These are phyloP conservation scores for Glaciozyma antarctica DNA, from an alignment of 768 basidiomycete genomes.

Conservation along the genomic window DNA sequence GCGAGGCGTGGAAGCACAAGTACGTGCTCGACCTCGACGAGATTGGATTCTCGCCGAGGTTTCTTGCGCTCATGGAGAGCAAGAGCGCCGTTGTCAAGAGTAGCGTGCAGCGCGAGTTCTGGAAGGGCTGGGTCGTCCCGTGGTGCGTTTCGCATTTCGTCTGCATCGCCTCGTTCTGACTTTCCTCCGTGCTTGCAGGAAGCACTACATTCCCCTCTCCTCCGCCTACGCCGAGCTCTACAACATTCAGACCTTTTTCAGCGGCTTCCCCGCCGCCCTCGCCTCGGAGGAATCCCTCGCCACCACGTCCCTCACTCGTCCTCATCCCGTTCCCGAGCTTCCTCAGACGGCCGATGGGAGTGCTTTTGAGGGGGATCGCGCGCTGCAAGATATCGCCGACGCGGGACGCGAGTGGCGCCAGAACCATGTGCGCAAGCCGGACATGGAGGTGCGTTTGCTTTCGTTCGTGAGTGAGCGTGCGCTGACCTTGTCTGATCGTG, in stretches of 20 bases:
- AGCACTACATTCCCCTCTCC: constrained; percentile 90
- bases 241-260: constrained; percentile 87
- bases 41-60: constrained; percentile 89
- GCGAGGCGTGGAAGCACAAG: constrained; percentile 85
- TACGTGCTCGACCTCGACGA: constrained; percentile 87
- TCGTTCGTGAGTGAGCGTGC: neutral
- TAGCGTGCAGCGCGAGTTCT: constrained; percentile 34
- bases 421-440: constrained; percentile 66
- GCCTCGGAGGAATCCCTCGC: constrained; percentile 12
- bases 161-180: neutral
- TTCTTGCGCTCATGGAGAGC: constrained; percentile 72
- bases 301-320: constrained; percentile 34
- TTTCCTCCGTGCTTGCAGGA: constrained; percentile 45
- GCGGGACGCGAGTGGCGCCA: constrained; percentile 91
- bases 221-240: constrained; percentile 81
- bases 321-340: constrained; percentile 29
- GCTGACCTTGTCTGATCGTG: neutral
- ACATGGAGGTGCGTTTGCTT: constrained; percentile 61
- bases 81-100: constrained; percentile 50
- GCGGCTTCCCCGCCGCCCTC: constrained; percentile 46
- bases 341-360: constrained; percentile 26
- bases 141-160: constrained; percentile 29
- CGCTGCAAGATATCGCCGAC: constrained; percentile 62
- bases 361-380: constrained; percentile 31
- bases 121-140: constrained; percentile 38